Evolutionary conservation across 768 basidiomycete species (phyloP), one percentile per base, ranked within the genome.

Genomic region (Trichaptum fuscoviolaceum): DNA sequence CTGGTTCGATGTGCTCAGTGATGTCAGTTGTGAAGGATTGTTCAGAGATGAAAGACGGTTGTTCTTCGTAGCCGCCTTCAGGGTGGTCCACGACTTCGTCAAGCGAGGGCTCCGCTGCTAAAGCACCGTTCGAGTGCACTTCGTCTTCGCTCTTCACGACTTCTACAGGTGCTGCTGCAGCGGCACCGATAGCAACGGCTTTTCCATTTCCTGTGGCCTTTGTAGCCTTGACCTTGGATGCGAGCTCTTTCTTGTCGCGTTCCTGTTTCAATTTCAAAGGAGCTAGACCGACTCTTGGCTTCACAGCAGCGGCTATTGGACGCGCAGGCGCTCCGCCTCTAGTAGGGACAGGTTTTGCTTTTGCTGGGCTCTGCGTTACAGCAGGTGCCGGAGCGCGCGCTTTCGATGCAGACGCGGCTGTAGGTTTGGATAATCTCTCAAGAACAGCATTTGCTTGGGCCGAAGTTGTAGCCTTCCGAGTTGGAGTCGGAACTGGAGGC

Each of bases 401-500:
- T 73, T 85, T 88, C 25, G 86, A 86, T 66, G 90, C 73, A 1
- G 90, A 91, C 27, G 91, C 88, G 10, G 91, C 90, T 0, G 92
- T 93, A n/a, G 91, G 92, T 75, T 91, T 91, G 75, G 85, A 91
- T 58, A 93, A 78, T 63, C 92, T 83, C 66, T 90, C 89, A 17
- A 71, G 66, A 12, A 87, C 80, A 0, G 81, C 81, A 62, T 78
- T 83, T 67, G 80, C 81, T 66, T 83, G 84, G 12, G 24, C 34
- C 23, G 62, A 36, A 59, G 86, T 70, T 0, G 84, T 81, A n/a
- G 77, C 72, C 75, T 88, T 89, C 78, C 83, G 86, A 23, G 77
- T 75, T 0, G 87, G 82, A 0, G 80, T 78, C 0, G 86, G 81
- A 7, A 80, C 76, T 0, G 75, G 77, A 1, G 80, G 80, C 8